phyloP scores from a whole-genome alignment of 352 stramenopile species.

The Pythium apleroticum region DNA sequence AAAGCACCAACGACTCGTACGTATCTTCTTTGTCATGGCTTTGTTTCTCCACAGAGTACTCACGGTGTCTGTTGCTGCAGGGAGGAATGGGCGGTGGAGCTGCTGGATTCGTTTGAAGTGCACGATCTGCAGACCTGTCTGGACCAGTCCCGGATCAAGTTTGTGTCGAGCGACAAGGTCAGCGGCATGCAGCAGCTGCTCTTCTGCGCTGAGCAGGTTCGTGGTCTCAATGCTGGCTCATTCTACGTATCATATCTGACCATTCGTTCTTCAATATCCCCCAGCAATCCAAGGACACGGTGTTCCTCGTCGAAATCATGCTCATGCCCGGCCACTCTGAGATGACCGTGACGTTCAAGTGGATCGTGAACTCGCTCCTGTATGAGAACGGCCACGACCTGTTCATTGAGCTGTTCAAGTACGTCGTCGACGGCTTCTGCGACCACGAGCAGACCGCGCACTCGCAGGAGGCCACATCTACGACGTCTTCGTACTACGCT shows the following conservation, averaged over 20 bases:
- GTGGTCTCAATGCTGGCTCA: background rate
- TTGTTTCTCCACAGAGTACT: background rate
- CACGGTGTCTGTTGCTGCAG: slow-evolving; percentile 31
- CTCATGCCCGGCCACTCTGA: slow-evolving; percentile 76
- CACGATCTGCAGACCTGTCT: slow-evolving; percentile 60
- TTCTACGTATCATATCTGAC: background rate
- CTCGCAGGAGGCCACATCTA: slow-evolving; percentile 10
- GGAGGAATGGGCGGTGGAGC: slow-evolving; percentile 72
- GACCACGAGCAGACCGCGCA: slow-evolving; percentile 3
- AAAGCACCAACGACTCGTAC: slow-evolving; percentile 77
- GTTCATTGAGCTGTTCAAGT: slow-evolving; percentile 83
- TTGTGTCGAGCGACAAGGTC: slow-evolving; percentile 71
- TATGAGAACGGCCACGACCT: slow-evolving; percentile 84
- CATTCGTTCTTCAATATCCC: background rate
- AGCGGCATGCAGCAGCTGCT: slow-evolving; percentile 76
- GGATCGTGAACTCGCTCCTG: slow-evolving; percentile 85
- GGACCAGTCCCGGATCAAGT: slow-evolving; percentile 61
- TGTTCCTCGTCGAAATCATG: slow-evolving; percentile 82
- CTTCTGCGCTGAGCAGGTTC: slow-evolving; percentile 82
- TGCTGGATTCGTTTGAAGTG: slow-evolving; percentile 55
- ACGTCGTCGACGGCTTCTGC: slow-evolving; percentile 65
- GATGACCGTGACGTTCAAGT: slow-evolving; percentile 86
- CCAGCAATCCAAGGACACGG: slow-evolving; percentile 68
- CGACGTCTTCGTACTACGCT: slow-evolving; percentile 9
- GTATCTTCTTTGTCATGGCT: slow-evolving; percentile 14